Evolutionary conservation across 1,139 yeast genomes (phyloP), one percentile per base, ranked within the genome.

Genomic region (Torulaspora globosa): DNA sequence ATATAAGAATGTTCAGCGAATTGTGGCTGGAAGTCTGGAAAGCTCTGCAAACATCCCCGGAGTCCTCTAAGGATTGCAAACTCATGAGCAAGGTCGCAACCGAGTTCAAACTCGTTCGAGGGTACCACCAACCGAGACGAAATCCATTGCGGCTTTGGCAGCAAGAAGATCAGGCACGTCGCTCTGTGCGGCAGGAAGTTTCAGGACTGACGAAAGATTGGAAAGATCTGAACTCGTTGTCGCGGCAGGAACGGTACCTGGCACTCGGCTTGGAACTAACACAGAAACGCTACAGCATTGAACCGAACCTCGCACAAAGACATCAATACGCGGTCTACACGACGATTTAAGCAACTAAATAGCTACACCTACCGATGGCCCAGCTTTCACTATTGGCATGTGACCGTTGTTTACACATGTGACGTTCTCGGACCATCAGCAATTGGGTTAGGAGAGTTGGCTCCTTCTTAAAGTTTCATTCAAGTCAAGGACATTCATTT

Each of bases 1-100:
- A 30, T 63, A 62, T 44, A 55, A 56, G 41, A 54, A 50, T 11
- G 57, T 58, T 8, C 59, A 52, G 15, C 38, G 48, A 14, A 49
- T 61, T 23, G 47, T 51, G 8, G 50, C 46, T 18, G 44, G 43
- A 31, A 45, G 49, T 32, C 46, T 48, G 5, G 51, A 48, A 35
- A 43, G 47, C 31, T 43, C 49, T 30, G 43, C 40, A n/a, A 26
- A 35, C 15, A 23, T 48, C n/a, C 51, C 51, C 3, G 51, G 46
- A 10, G 42, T 48, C 18, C 41, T 46, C 29, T 48, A 24, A 28
- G 2, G 30, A 18, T 24, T 4, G 12, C 29, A 10, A 26, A 21
- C 5, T 18, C 19, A 18, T 3, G 5, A 18, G 3, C 27, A 16
- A 18, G 21, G 7, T 5, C 24, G 5, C 24, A 18, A 32, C 14